These are phyloP conservation scores for Linaria vulgaris DNA, from an alignment of 257 asterid species.

Conservation along the genomic window DNA sequence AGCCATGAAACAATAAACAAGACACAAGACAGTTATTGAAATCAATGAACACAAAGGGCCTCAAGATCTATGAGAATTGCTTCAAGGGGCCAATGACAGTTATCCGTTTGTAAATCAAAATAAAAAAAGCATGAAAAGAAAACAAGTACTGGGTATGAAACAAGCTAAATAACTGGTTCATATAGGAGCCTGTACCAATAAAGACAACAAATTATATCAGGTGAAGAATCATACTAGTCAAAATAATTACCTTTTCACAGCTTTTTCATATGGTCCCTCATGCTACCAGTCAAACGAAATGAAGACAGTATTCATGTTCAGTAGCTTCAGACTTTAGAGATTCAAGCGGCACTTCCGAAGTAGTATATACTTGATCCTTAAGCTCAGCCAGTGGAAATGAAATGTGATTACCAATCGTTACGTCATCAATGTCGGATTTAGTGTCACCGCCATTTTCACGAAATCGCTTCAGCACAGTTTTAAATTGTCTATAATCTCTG, in stretches of 20 bases:
- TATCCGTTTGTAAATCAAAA: no score
- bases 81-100: no score
- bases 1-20: no score
- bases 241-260: constrained; percentile 70
- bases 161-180: background rate
- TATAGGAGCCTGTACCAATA: background rate
- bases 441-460: constrained; percentile 85
- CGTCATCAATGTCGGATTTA: constrained; percentile 88
- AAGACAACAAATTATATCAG: background rate
- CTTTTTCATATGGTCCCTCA: constrained; percentile 89
- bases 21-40: no score
- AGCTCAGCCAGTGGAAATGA: constrained; percentile 48
- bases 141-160: background rate
- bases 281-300: constrained; percentile 95
- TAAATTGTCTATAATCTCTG: constrained; percentile 48
- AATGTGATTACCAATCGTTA: constrained; percentile 45
- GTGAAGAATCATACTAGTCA: constrained; percentile 12
- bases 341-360: constrained; percentile 63
- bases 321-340: constrained; percentile 54
- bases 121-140: no score
- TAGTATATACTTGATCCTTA: constrained; percentile 45
- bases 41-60: no score
- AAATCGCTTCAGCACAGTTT: constrained; percentile 65
- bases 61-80: no score
- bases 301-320: constrained; percentile 61